Percentiles rank a stretch among this genome's conserved stretches.
phyloP scores from a whole-genome alignment of 2,329 filamentous ascomycete species.

The Plectosphaerella plurivora region DNA sequence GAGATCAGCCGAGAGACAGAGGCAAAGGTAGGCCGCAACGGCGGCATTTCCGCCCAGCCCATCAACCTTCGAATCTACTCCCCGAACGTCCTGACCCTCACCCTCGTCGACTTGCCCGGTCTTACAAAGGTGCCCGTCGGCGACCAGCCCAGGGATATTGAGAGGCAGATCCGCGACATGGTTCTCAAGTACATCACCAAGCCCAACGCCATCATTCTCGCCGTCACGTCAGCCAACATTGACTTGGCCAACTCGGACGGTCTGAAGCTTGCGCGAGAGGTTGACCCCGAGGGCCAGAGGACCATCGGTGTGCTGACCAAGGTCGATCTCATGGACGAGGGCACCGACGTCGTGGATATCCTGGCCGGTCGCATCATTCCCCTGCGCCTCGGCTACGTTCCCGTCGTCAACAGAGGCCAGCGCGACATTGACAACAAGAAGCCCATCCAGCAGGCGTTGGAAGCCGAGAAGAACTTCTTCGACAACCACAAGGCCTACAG shows the following conservation, averaged over 20 bases:
- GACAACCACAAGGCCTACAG: slow-evolving; percentile 98
- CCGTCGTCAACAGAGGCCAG: slow-evolving; percentile 96
- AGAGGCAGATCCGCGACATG: slow-evolving; percentile 96
- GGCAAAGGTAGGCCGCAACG: slow-evolving; percentile 92
- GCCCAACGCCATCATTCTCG: slow-evolving; percentile 95
- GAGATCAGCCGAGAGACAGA: slow-evolving; percentile 97
- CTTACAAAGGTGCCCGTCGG: slow-evolving; percentile 95
- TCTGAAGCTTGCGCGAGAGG: slow-evolving; percentile 90
- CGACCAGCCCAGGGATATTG: slow-evolving; percentile 94
- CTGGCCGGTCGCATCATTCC: slow-evolving; percentile 96
- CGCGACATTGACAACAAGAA: slow-evolving; percentile 98
- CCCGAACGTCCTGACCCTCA: slow-evolving; percentile 94
- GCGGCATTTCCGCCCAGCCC: slow-evolving; percentile 90
- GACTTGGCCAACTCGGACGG: slow-evolving; percentile 99
- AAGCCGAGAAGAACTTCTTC: slow-evolving; percentile 95
- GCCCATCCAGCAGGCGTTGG: slow-evolving; percentile 82
- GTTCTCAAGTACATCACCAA: slow-evolving; percentile 98
- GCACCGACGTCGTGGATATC: slow-evolving; percentile 97
- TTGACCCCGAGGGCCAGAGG: slow-evolving; percentile 93
- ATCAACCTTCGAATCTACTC: slow-evolving; percentile 99
- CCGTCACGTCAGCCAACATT: slow-evolving; percentile 93
- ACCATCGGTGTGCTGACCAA: slow-evolving; percentile 98
- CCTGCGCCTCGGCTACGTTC: slow-evolving; percentile 88
- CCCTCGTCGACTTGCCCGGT: slow-evolving; percentile 92
- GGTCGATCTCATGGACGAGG: slow-evolving; percentile 98